Conservation (phyloP, 148 eudicot species). For the Tetragonia tetragonoides region DNA sequence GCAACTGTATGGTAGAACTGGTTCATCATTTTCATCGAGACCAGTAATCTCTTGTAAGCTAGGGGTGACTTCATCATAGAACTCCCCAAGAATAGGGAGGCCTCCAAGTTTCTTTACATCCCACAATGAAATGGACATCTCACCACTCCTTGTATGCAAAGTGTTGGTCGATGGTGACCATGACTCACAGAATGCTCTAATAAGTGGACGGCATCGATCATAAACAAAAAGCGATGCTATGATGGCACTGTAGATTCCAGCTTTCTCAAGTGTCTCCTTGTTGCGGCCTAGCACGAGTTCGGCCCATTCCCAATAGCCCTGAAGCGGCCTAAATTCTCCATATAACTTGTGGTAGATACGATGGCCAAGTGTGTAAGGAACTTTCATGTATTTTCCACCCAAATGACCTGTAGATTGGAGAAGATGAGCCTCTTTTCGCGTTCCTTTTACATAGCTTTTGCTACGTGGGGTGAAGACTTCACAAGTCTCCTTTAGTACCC, state of each 20-base stretch:
- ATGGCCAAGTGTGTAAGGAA: neutral
- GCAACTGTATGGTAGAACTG: neutral
- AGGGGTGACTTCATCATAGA: neutral
- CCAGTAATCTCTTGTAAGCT: neutral
- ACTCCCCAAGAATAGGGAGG: neutral
- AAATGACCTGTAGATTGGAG: neutral
- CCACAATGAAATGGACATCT: neutral
- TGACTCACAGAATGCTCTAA: neutral
- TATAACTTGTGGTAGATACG: neutral
- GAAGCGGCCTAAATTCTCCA: neutral
- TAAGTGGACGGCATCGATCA: neutral
- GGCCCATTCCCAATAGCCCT: neutral
- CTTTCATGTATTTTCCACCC: neutral
- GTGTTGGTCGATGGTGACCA: neutral
- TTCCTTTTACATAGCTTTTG: neutral
- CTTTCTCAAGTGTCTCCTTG: neutral
- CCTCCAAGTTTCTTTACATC: neutral
- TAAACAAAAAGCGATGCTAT: neutral
- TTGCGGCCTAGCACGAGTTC: neutral
- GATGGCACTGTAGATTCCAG: neutral
- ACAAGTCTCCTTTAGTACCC: no score
- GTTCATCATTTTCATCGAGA: neutral
- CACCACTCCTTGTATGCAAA: neutral
- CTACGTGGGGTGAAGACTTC: neutral
- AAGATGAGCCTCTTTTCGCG: neutral